phyloP scores from a whole-genome alignment of 495 filamentous ascomycete species.

The Penicillium ucsense region DNA sequence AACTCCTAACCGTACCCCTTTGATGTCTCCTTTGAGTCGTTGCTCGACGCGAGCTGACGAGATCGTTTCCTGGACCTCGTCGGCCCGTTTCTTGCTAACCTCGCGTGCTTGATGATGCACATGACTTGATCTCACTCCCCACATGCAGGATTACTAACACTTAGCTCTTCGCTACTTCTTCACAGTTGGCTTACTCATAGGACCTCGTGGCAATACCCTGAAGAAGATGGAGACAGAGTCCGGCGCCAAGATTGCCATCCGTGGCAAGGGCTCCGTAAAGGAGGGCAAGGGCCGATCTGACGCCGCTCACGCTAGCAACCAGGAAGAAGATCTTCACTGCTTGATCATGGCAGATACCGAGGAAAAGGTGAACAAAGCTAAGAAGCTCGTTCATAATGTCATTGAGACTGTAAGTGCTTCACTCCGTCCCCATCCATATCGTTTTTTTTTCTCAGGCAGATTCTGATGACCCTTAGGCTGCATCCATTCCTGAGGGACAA shows the following conservation, averaged over 20 bases:
- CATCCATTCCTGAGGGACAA: slow-evolving; percentile 94
- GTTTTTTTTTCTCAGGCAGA: neutral
- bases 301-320: slow-evolving; percentile 96
- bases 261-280: slow-evolving; percentile 98
- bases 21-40: slow-evolving; percentile 37
- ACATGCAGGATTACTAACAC: slow-evolving; percentile 69
- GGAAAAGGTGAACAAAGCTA: slow-evolving; percentile 96
- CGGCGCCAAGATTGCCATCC: slow-evolving; percentile 94
- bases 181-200: slow-evolving; percentile 99
- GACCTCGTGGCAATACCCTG: slow-evolving; percentile 96
- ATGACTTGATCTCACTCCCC: slow-evolving; percentile 13
- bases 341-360: slow-evolving; percentile 99
- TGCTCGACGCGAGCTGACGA: slow-evolving; percentile 41
- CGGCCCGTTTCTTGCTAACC: slow-evolving; percentile 51
- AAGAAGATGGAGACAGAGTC: slow-evolving; percentile 99
- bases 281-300: slow-evolving; percentile 99
- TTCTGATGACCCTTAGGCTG: slow-evolving; percentile 50
- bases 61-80: slow-evolving; percentile 25
- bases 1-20: slow-evolving; percentile 59
- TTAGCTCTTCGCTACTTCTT: slow-evolving; percentile 63
- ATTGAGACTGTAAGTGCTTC: slow-evolving; percentile 79
- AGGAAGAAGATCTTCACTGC: slow-evolving; percentile 98
- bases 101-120: slow-evolving; percentile 35
- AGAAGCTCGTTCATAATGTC: slow-evolving; percentile 92
- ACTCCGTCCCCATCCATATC: neutral